Conservation (phyloP, 495 filamentous ascomycete species). For the Sabuloglossum arenarium region DNA sequence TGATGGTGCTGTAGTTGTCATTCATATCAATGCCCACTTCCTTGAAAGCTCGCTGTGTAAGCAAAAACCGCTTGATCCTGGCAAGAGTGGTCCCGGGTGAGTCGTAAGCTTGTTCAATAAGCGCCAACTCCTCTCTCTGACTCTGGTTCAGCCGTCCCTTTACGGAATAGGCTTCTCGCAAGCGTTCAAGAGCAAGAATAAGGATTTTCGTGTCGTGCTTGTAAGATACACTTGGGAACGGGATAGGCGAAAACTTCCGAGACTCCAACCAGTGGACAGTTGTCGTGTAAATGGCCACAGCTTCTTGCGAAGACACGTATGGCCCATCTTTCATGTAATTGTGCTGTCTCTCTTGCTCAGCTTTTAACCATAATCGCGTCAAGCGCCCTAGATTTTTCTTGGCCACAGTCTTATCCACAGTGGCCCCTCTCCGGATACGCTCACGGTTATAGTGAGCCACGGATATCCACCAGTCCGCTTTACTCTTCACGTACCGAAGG, state of each 20-base stretch:
- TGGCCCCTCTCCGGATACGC: conserved; percentile 85
- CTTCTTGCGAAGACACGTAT: conserved; percentile 95
- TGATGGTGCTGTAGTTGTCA: conserved; percentile 98
- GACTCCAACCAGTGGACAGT: conserved; percentile 99
- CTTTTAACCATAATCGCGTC: conserved; percentile 92
- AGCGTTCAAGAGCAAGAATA: conserved; percentile 82
- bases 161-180: conserved; percentile 93
- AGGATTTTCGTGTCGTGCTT: conserved; percentile 99
- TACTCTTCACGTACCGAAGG: conserved; percentile 92
- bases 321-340: conserved; percentile 99
- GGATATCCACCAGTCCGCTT: conserved; percentile 99
- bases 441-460: conserved; percentile 98
- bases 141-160: conserved; percentile 95
- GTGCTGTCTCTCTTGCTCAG: conserved; percentile 95
- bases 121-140: conserved; percentile 87
- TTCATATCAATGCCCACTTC: conserved; percentile 99
- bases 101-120: conserved; percentile 98
- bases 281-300: conserved; percentile 95
- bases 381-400: conserved; percentile 98
- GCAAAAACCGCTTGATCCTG: conserved; percentile 90
- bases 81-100: conserved; percentile 92
- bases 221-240: conserved; percentile 97
- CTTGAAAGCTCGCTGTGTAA: conserved; percentile 96
- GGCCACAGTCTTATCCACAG: conserved; percentile 95
- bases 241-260: conserved; percentile 93